phyloP scores from a whole-genome alignment of 148 eudicot species.

The Simmondsia chinensis region DNA sequence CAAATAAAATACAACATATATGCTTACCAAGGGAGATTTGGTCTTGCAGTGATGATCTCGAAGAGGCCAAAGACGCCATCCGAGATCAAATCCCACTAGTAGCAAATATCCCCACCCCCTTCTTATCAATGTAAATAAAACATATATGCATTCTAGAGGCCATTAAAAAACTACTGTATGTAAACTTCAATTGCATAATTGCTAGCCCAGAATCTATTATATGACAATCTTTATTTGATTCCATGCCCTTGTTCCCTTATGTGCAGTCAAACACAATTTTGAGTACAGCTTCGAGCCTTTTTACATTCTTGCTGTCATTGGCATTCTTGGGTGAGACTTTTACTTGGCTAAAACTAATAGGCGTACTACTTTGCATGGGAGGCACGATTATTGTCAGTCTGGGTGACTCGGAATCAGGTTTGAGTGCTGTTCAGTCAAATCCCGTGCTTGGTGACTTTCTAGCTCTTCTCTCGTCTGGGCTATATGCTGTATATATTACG shows the following conservation, averaged over 20 bases:
- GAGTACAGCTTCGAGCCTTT: slow-evolving; percentile 91
- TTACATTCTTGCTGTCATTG: slow-evolving; percentile 82
- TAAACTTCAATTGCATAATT: no score
- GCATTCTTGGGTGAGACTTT: slow-evolving; percentile 82
- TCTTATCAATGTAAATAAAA: no score
- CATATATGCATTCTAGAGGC: neutral
- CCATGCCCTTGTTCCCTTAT: slow-evolving; percentile 9
- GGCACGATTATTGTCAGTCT: slow-evolving; percentile 88
- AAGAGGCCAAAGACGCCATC: no score
- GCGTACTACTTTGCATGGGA: slow-evolving; percentile 97
- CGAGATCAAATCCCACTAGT: no score
- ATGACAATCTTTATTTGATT: no score
- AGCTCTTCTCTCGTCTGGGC: slow-evolving; percentile 61
- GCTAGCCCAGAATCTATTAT: no score
- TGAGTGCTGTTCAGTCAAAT: slow-evolving; percentile 47
- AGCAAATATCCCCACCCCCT: no score
- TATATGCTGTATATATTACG: slow-evolving; percentile 85
- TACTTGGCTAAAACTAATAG: slow-evolving; percentile 81
- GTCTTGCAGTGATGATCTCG: no score
- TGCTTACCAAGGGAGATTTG: no score
- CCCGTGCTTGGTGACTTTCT: slow-evolving; percentile 73
- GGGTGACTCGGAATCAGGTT: slow-evolving; percentile 61
- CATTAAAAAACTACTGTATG: no score
- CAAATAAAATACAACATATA: no score
- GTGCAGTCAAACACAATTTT: slow-evolving; percentile 90